Evolutionary conservation across 179 eudicot genomes (phyloP).

Genomic region (Nepenthes alata): DNA sequence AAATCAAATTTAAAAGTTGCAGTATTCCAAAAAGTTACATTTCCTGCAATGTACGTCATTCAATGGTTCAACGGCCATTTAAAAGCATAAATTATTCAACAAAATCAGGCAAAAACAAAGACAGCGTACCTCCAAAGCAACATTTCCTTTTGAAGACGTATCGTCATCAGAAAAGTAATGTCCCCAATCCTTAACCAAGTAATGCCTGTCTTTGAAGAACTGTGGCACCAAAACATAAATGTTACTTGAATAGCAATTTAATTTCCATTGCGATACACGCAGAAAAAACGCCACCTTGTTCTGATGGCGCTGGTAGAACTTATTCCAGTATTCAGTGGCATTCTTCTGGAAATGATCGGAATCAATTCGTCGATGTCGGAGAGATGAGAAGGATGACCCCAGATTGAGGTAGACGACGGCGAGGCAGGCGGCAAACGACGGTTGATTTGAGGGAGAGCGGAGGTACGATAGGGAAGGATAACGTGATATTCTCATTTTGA

Average conservation of each 20-base stretch:
- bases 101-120: too few species aligned
- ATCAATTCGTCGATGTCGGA: neutral
- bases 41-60: too few species aligned
- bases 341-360: neutral
- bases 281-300: constrained; percentile 19
- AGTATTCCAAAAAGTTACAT: too few species aligned
- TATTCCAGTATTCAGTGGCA: constrained; percentile 26
- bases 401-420: too few species aligned
- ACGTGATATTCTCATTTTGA: too few species aligned
- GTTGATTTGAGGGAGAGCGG: too few species aligned
- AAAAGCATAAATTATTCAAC: too few species aligned
- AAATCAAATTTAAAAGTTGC: too few species aligned
- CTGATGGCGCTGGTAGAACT: constrained; percentile 33
- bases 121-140: constrained; percentile 29
- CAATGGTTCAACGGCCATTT: too few species aligned
- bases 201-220: constrained; percentile 49
- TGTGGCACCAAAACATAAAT: constrained; percentile 6
- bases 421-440: too few species aligned
- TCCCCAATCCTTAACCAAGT: constrained; percentile 47
- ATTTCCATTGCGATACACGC: neutral
- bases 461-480: too few species aligned
- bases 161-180: constrained; percentile 18
- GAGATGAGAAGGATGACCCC: too few species aligned
- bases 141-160: constrained; percentile 17
- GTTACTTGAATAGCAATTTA: neutral